Conservation (phyloP, 139 green algal species). For the Chlamydomonas applanata region DNA sequence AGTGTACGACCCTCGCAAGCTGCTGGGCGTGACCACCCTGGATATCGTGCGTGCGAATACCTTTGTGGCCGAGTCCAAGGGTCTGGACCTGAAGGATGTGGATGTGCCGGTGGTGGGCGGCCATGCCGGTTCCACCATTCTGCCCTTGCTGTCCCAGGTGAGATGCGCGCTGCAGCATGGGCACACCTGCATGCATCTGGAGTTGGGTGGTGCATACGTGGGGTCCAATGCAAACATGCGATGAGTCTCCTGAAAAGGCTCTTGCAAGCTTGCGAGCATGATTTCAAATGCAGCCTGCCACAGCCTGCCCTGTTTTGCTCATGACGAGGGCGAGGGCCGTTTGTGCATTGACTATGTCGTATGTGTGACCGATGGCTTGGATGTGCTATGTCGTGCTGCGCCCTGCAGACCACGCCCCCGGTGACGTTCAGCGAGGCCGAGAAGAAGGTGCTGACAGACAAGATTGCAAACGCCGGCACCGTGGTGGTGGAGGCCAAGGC, state of each 20-base stretch:
- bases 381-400: too few species aligned
- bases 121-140: conserved; percentile 92
- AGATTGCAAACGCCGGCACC: conserved; percentile 87
- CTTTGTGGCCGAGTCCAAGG: conserved; percentile 75
- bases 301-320: too few species aligned
- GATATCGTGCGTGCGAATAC: conserved; percentile 94
- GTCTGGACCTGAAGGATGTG: conserved; percentile 70
- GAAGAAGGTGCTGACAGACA: conserved; percentile 72
- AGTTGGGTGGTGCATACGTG: too few species aligned
- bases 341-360: too few species aligned
- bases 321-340: too few species aligned
- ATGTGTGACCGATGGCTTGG: too few species aligned
- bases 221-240: too few species aligned
- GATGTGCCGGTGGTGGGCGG: conserved; percentile 93
- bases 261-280: too few species aligned
- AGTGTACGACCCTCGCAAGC: conserved; percentile 40
- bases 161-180: background rate
- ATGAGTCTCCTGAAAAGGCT: too few species aligned
- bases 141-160: conserved; percentile 92
- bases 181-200: background rate
- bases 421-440: conserved; percentile 85
- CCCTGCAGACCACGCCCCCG: conserved; percentile 70
- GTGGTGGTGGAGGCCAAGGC: conserved; percentile 91
- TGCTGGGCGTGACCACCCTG: conserved; percentile 96
- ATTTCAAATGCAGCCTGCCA: too few species aligned